These are phyloP conservation scores for Melaleuca alternifolia DNA, from an alignment of 345 rosid genomes.

Conservation along the genomic window DNA sequence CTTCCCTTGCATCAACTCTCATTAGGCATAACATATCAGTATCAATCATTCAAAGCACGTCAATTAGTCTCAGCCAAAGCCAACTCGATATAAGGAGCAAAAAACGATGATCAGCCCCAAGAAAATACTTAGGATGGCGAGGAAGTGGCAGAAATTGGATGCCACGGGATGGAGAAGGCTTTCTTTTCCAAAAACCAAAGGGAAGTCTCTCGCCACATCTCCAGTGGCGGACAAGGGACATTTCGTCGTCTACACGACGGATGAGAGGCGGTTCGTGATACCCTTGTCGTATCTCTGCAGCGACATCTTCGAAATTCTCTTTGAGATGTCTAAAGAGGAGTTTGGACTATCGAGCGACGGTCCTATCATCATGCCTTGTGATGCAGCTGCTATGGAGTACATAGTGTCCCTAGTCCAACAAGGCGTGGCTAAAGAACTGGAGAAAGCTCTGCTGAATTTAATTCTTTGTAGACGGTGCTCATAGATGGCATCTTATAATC, in stretches of 20 bases:
- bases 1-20: background rate
- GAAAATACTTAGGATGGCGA: background rate
- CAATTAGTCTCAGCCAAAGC: background rate
- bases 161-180: background rate
- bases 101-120: background rate
- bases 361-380: slow-evolving; percentile 26
- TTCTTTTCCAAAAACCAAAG: background rate
- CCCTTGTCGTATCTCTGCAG: slow-evolving; percentile 6
- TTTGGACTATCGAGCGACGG: background rate
- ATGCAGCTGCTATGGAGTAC: slow-evolving; percentile 10
- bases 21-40: background rate
- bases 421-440: slow-evolving; percentile 10
- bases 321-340: slow-evolving; percentile 2
- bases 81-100: background rate
- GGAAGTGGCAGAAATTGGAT: background rate
- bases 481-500: background rate
- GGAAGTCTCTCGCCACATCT: background rate
- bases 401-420: slow-evolving; percentile 3
- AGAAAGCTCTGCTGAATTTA: slow-evolving; percentile 11
- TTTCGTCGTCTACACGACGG: slow-evolving; percentile 11
- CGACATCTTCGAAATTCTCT: background rate
- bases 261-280: background rate
- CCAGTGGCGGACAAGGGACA: slow-evolving; percentile 10
- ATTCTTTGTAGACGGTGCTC: background rate
- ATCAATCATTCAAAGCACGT: background rate